Percentiles rank a stretch among this genome's conserved stretches.
Conservation (phyloP, 2,329 filamentous ascomycete species). For the Fusarium penzigii region DNA sequence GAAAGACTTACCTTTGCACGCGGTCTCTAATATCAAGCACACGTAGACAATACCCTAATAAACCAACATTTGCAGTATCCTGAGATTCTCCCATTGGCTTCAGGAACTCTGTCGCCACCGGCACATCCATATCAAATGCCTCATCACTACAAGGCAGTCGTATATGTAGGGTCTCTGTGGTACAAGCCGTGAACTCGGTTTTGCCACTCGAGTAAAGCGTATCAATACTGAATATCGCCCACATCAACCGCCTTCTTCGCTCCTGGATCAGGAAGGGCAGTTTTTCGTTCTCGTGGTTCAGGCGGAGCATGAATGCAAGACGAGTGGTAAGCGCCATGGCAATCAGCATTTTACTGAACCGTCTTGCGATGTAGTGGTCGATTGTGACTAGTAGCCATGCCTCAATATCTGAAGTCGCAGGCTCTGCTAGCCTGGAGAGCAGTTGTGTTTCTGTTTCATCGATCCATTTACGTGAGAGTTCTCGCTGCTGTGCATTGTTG, state of each 20-base stretch:
- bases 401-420: conserved; percentile 21
- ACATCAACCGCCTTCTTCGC: conserved; percentile 21
- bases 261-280: conserved; percentile 18
- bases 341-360: conserved; percentile 25
- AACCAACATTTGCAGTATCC: neutral
- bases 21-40: conserved; percentile 12
- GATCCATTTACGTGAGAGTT: conserved; percentile 10
- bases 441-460: conserved; percentile 17
- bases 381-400: conserved; percentile 21
- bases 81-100: neutral
- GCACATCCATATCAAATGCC: conserved; percentile 8
- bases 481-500: neutral
- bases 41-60: conserved; percentile 10
- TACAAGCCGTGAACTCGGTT: conserved; percentile 12
- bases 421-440: conserved; percentile 9
- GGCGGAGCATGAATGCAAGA: conserved; percentile 20
- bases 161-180: conserved; percentile 3
- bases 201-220: conserved; percentile 15
- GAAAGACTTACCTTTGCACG: conserved; percentile 6
- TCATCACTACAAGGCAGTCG: conserved; percentile 6
- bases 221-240: conserved; percentile 20
- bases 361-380: conserved; percentile 19
- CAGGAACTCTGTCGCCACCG: neutral
- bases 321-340: conserved; percentile 14
- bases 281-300: conserved; percentile 21